Conservation (phyloP, 495 filamentous ascomycete genomes). For the Geoglossum glabrum region DNA sequence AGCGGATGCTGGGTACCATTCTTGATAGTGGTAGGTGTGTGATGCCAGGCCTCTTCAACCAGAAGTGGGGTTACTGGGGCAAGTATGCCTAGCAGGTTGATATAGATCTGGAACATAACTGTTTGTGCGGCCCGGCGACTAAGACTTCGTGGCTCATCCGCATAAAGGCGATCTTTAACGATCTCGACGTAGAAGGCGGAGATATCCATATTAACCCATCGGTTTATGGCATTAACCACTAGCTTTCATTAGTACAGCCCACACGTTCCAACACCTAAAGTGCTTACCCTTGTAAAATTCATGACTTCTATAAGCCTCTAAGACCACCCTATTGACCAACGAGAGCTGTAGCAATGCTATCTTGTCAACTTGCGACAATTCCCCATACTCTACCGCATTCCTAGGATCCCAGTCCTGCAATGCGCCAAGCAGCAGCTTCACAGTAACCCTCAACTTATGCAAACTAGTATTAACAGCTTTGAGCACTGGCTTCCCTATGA, state of each 20-base stretch:
- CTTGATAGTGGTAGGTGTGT: conserved; percentile 44
- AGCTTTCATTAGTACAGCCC: background rate
- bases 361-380: conserved; percentile 36
- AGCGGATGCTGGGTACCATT: conserved; percentile 12
- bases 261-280: background rate
- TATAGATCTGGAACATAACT: conserved; percentile 49
- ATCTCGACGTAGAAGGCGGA: conserved; percentile 88
- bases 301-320: conserved; percentile 40
- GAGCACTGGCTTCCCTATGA: conserved; percentile 55
- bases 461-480: conserved; percentile 50
- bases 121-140: conserved; percentile 36
- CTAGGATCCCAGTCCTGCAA: conserved; percentile 36
- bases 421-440: conserved; percentile 75
- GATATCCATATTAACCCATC: conserved; percentile 61
- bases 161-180: conserved; percentile 79
- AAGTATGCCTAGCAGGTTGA: conserved; percentile 52
- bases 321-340: conserved; percentile 36
- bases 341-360: conserved; percentile 60
- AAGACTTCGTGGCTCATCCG: conserved; percentile 36
- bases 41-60: conserved; percentile 73
- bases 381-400: conserved; percentile 19
- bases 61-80: conserved; percentile 66
- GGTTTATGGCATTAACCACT: conserved; percentile 47
- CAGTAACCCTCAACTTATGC: conserved; percentile 67
- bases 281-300: conserved; percentile 52